These are phyloP conservation scores for Solanum peruvianum DNA, from an alignment of 257 asterid genomes.

Conservation along the genomic window DNA sequence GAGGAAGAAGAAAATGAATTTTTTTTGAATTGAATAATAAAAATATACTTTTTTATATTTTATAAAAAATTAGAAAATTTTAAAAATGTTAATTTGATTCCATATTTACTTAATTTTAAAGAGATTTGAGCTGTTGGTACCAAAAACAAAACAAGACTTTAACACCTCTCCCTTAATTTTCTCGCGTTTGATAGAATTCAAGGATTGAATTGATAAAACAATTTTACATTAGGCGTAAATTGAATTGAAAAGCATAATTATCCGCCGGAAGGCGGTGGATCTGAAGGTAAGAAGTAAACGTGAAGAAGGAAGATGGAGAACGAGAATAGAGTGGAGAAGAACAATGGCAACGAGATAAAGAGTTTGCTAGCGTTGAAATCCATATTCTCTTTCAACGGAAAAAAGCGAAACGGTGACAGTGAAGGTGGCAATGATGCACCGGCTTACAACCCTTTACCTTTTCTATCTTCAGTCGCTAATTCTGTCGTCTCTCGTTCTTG, in stretches of 20 bases:
- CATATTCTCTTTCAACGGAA: conserved; percentile 30
- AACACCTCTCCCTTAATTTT: no score
- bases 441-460: conserved; percentile 17
- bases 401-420: conserved; percentile 2
- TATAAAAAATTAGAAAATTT: no score
- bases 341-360: conserved; percentile 1
- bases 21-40: no score
- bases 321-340: conserved; percentile 9
- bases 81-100: no score
- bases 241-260: neutral
- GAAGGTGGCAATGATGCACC: conserved; percentile 10
- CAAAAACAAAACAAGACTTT: no score
- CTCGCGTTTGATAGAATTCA: neutral
- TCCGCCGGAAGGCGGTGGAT: neutral
- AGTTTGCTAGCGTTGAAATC: conserved; percentile 32
- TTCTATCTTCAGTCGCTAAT: conserved; percentile 57
- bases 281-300: neutral
- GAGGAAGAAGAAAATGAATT: no score
- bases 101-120: no score
- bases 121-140: no score
- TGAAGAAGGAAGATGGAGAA: conserved; percentile 11
- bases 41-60: no score
- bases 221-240: neutral
- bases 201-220: no score
- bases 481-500: conserved; percentile 61